A percentile compares a stretch with the other conserved stretches of the same genome.
These are phyloP conservation scores for Rhazya stricta DNA, from an alignment of 257 asterid genomes.

Conservation along the genomic window DNA sequence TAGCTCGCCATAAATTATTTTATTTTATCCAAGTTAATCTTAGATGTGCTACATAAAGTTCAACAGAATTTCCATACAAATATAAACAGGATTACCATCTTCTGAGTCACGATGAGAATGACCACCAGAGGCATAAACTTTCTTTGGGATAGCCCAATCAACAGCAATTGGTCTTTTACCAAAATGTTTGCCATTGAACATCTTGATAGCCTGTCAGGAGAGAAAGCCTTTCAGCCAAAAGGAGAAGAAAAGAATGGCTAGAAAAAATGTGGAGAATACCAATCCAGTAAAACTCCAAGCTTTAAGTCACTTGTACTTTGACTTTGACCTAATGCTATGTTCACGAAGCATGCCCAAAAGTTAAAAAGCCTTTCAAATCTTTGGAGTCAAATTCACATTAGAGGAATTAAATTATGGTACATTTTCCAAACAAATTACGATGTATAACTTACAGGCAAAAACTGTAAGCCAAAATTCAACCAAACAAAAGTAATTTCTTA, in stretches of 20 bases:
- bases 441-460: not conserved
- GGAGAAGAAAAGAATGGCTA: not conserved
- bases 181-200: constrained; percentile 63
- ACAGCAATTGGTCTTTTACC: constrained; percentile 83
- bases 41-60: not conserved
- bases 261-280: not conserved
- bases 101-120: constrained; percentile 35
- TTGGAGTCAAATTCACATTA: not conserved
- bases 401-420: not conserved
- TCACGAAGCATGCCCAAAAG: not conserved
- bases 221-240: constrained; percentile 7
- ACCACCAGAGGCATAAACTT: constrained; percentile 56
- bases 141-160: constrained; percentile 91
- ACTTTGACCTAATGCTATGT: not conserved
- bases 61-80: not conserved
- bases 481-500: constrained; percentile 1
- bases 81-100: constrained; percentile 49
- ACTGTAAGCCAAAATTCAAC: not conserved
- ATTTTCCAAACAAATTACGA: not conserved
- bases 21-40: not conserved
- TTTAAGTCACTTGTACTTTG: not conserved
- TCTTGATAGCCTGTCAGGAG: constrained; percentile 63
- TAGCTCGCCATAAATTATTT: not conserved
- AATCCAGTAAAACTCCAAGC: not conserved
- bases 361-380: not conserved